phyloP scores from a whole-genome alignment of 2,329 filamentous ascomycete species.

The Exutisphaerella laricina region DNA sequence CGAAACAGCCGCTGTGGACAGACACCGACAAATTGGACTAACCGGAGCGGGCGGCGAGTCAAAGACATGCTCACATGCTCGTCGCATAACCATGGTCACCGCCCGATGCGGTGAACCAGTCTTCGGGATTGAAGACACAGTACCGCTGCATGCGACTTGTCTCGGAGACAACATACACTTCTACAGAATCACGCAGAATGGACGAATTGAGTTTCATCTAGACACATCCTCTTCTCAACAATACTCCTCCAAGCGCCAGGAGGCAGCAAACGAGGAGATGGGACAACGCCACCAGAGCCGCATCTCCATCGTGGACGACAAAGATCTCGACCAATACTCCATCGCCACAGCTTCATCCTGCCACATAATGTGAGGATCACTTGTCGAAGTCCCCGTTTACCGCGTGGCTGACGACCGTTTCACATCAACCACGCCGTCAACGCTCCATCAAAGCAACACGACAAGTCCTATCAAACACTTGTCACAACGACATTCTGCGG shows the following conservation, averaged over 20 bases:
- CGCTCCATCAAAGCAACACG: too few species aligned
- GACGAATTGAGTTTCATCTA: background rate
- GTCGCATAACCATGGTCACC: background rate
- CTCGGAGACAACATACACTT: background rate
- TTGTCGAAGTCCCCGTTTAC: background rate
- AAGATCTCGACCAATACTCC: too few species aligned
- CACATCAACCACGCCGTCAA: too few species aligned
- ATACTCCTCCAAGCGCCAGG: background rate
- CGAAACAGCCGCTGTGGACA: slow-evolving; percentile 1
- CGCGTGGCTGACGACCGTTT: too few species aligned
- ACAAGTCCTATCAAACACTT: too few species aligned
- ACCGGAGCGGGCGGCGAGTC: background rate
- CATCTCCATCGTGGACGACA: background rate
- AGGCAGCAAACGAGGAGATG: background rate
- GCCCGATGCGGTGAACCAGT: background rate
- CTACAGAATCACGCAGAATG: background rate
- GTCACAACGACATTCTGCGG: too few species aligned
- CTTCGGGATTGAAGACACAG: background rate
- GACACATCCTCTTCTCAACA: background rate
- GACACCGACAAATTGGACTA: background rate
- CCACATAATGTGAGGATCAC: background rate
- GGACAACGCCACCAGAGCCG: background rate
- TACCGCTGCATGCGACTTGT: background rate
- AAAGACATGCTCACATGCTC: background rate
- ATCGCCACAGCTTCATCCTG: too few species aligned